phyloP scores from a whole-genome alignment of 176 grass and related monocot species.

The Puya raimondii region DNA sequence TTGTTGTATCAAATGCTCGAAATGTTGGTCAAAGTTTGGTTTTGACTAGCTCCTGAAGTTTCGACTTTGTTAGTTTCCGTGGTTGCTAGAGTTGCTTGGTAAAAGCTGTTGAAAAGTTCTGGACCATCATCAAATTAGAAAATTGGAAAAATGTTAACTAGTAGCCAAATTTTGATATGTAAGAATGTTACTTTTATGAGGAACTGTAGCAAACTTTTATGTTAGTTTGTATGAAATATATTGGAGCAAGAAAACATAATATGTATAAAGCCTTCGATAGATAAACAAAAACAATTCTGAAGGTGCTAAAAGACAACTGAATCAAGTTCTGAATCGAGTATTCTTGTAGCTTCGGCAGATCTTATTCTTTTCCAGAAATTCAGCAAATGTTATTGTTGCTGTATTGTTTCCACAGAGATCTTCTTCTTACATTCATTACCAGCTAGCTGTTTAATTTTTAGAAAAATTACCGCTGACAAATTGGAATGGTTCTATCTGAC shows the following conservation, averaged over 20 bases:
- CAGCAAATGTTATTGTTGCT: background rate
- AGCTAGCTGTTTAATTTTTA: background rate
- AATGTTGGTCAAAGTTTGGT: too few relatives aligned
- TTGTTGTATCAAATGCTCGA: too few relatives aligned
- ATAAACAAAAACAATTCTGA: too few relatives aligned
- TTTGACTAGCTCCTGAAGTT: too few relatives aligned
- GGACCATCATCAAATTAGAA: background rate
- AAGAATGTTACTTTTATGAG: background rate
- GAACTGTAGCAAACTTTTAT: background rate
- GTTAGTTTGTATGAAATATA: background rate
- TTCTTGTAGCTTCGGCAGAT: too few relatives aligned
- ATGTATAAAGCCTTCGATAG: background rate
- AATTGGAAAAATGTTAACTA: background rate
- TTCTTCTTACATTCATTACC: background rate
- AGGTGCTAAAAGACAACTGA: too few relatives aligned
- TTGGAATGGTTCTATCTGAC: background rate
- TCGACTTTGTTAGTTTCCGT: too few relatives aligned
- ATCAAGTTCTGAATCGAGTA: too few relatives aligned
- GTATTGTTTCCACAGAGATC: background rate
- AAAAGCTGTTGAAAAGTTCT: background rate
- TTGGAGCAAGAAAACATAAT: background rate
- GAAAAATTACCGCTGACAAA: background rate
- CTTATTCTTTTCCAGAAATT: too few relatives aligned
- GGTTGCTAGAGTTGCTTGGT: too few relatives aligned
- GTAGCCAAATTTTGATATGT: background rate